Percentiles rank a stretch among this genome's conserved stretches.
These are phyloP conservation scores for Thielaviopsis euricoi DNA, from an alignment of 2,329 filamentous ascomycete genomes.

Conservation along the genomic window DNA sequence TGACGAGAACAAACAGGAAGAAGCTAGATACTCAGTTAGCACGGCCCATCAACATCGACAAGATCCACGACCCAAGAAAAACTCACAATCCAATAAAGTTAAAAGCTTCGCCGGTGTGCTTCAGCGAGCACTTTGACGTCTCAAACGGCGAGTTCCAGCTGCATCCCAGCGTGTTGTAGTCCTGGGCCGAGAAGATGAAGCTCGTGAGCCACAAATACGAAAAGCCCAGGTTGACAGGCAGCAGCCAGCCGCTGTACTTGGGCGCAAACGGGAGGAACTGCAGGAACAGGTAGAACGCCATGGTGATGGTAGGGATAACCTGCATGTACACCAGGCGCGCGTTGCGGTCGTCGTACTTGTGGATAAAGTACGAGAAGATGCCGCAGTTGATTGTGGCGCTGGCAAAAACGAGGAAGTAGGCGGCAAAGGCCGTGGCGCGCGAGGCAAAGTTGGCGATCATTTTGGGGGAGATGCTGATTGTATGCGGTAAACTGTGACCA, in stretches of 20 bases:
- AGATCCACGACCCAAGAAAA: background rate
- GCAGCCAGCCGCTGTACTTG: constrained; percentile 14
- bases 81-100: constrained; percentile 17
- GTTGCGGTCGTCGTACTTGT: constrained; percentile 10
- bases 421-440: constrained; percentile 9
- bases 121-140: constrained; percentile 12
- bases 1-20: constrained; percentile 2
- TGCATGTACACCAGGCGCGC: constrained; percentile 15
- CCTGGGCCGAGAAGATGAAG: constrained; percentile 16
- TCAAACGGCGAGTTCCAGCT: constrained; percentile 7
- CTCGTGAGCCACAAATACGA: constrained; percentile 17
- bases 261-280: constrained; percentile 13
- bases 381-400: constrained; percentile 16
- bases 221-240: constrained; percentile 14
- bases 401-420: constrained; percentile 15
- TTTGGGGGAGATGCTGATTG: too few relatives aligned
- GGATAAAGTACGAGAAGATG: constrained; percentile 15
- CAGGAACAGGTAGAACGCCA: constrained; percentile 14
- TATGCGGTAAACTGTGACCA: too few relatives aligned
- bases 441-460: background rate
- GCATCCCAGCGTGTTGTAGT: constrained; percentile 13
- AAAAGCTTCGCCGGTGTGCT: constrained; percentile 15
- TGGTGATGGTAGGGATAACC: constrained; percentile 15
- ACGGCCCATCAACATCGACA: background rate
- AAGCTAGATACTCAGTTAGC: background rate